Conservation (phyloP, 140 eudicot genomes). For the Ambrosia hybrid region DNA sequence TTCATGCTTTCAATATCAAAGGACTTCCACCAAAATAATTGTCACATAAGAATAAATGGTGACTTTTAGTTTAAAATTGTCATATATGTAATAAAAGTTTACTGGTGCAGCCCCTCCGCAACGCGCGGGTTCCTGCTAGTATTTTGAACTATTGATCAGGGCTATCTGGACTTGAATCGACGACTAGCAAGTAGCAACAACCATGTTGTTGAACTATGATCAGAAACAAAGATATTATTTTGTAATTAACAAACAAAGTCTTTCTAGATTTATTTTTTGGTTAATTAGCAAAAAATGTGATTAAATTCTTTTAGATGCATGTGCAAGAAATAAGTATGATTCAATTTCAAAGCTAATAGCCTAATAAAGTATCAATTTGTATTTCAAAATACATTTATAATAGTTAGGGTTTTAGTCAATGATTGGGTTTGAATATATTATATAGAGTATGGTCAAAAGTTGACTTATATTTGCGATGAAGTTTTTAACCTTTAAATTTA, state of each 20-base stretch:
- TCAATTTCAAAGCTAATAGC: neutral
- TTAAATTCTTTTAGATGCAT: neutral
- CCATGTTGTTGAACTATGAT: too few relatives aligned
- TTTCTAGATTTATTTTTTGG: neutral
- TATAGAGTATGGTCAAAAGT: constrained; percentile 1
- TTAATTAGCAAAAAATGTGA: neutral
- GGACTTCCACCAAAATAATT: too few relatives aligned
- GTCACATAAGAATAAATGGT: too few relatives aligned
- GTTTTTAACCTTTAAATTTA: neutral
- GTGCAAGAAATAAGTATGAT: neutral
- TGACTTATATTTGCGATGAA: neutral
- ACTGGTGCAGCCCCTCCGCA: too few relatives aligned
- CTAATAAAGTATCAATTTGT: neutral
- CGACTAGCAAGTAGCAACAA: neutral
- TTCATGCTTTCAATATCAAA: too few relatives aligned
- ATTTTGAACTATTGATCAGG: neutral
- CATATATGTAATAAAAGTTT: too few relatives aligned
- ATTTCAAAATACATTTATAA: neutral
- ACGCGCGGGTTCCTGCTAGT: too few relatives aligned
- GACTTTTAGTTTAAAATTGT: too few relatives aligned
- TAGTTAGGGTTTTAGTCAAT: constrained; percentile 1
- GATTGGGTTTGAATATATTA: neutral
- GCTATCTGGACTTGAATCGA: neutral
- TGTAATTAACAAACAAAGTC: too few relatives aligned
- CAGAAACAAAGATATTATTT: neutral